These are phyloP conservation scores for Lycium barbarum DNA, from an alignment of 257 asterid species.

Conservation along the genomic window DNA sequence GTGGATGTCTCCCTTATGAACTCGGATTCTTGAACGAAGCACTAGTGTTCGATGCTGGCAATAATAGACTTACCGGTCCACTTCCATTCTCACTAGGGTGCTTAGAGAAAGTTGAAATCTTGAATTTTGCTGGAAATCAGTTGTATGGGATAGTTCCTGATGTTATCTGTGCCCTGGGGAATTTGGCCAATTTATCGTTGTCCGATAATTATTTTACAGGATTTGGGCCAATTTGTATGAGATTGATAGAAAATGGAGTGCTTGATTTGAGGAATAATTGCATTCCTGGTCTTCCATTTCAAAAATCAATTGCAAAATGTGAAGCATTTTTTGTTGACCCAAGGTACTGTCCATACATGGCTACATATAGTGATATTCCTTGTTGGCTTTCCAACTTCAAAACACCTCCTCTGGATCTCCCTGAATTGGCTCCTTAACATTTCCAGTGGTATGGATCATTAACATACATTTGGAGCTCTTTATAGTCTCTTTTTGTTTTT, in stretches of 20 bases:
- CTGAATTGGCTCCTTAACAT: slow-evolving; percentile 53
- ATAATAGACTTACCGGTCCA: slow-evolving; percentile 63
- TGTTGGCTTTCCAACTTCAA: slow-evolving; percentile 53
- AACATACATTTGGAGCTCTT: neutral
- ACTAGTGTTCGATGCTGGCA: slow-evolving; percentile 59
- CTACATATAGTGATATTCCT: slow-evolving; percentile 41
- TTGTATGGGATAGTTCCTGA: slow-evolving; percentile 70
- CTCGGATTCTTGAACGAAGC: slow-evolving; percentile 58
- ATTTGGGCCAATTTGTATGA: slow-evolving; percentile 62
- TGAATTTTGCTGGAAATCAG: slow-evolving; percentile 63
- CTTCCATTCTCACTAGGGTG: slow-evolving; percentile 69
- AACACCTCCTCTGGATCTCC: slow-evolving; percentile 24
- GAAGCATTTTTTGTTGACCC: slow-evolving; percentile 51
- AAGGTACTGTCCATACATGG: slow-evolving; percentile 54
- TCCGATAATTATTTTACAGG: slow-evolving; percentile 63
- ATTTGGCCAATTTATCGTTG: slow-evolving; percentile 56
- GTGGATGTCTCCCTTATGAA: slow-evolving; percentile 72
- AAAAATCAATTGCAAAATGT: slow-evolving; percentile 63
- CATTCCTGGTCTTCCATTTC: slow-evolving; percentile 63
- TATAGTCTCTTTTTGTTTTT: neutral
- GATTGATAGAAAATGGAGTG: slow-evolving; percentile 54
- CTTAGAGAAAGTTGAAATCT: slow-evolving; percentile 53
- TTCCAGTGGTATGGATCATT: slow-evolving; percentile 9
- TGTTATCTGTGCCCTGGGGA: slow-evolving; percentile 53
- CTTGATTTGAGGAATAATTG: slow-evolving; percentile 71